Conservation (phyloP, 2,329 filamentous ascomycete species). For the Thermothelomyces thermophilus region DNA sequence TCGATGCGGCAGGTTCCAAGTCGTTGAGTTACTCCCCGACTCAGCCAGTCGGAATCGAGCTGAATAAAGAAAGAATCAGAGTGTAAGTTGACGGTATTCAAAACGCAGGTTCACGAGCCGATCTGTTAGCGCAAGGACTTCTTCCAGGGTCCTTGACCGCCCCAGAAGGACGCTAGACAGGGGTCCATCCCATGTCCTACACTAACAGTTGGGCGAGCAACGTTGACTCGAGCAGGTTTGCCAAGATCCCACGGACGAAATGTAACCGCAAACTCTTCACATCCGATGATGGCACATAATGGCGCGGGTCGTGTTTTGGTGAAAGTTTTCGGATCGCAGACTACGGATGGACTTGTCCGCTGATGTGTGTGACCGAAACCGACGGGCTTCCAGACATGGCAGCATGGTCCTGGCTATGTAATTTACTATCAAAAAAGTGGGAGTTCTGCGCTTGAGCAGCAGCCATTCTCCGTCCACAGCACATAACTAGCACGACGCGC, state of each 20-base stretch:
- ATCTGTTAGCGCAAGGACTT: constrained; percentile 17
- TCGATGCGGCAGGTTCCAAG: constrained; percentile 8
- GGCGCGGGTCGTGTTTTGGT: not conserved
- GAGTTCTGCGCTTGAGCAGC: no score
- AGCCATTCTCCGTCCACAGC: no score
- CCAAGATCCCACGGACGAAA: constrained; percentile 1
- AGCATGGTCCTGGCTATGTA: no score
- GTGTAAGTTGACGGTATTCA: not conserved
- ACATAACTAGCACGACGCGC: no score
- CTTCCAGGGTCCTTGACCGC: constrained; percentile 7
- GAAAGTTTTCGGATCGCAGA: not conserved
- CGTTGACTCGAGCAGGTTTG: constrained; percentile 12
- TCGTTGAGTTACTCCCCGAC: no score
- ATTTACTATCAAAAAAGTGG: no score
- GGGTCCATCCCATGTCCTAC: constrained; percentile 13
- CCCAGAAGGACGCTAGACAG: constrained; percentile 11
- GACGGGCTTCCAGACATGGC: no score
- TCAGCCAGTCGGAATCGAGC: no score
- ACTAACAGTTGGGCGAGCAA: constrained; percentile 22
- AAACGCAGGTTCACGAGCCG: not conserved
- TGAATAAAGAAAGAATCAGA: constrained; percentile 6
- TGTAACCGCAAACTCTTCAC: constrained; percentile 3
- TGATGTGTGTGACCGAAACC: no score
- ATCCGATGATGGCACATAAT: not conserved
- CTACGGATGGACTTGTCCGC: not conserved